phyloP scores from a whole-genome alignment of 2,329 filamentous ascomycete genomes.

The Fusarium tricinctum region DNA sequence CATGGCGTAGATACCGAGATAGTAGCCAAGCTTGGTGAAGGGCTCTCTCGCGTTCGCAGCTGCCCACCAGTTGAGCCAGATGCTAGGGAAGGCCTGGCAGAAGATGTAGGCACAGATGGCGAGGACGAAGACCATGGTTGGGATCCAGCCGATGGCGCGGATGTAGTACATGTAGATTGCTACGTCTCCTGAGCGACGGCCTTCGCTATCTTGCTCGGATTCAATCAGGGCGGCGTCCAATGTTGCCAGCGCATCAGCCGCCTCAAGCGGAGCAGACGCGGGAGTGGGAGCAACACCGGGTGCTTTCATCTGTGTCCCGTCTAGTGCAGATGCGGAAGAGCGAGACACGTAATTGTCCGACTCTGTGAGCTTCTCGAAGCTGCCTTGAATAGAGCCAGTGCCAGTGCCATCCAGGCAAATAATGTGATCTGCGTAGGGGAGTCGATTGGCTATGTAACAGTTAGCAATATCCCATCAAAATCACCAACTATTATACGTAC shows the following conservation, averaged over 20 bases:
- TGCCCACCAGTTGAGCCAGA: conserved; percentile 50
- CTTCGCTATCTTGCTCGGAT: conserved; percentile 2
- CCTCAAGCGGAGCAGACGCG: conserved; percentile 4
- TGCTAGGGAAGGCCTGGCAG: conserved; percentile 47
- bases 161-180: conserved; percentile 49
- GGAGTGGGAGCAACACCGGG: not conserved
- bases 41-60: conserved; percentile 39
- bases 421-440: conserved; percentile 35
- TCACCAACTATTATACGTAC: not conserved
- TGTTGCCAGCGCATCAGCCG: no score
- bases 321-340: not conserved
- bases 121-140: conserved; percentile 36
- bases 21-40: conserved; percentile 39
- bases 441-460: conserved; percentile 14
- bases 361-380: conserved; percentile 22
- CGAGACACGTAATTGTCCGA: conserved; percentile 35
- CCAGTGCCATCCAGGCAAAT: conserved; percentile 28
- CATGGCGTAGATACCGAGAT: conserved; percentile 45
- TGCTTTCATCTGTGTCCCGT: not conserved
- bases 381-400: conserved; percentile 15
- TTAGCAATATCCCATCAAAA: not conserved
- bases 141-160: conserved; percentile 47
- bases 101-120: conserved; percentile 47
- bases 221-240: not conserved
- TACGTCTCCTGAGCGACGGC: conserved; percentile 38